Conservation (phyloP, 2,329 filamentous ascomycete genomes). For the Xylariomycetidae sp. region DNA sequence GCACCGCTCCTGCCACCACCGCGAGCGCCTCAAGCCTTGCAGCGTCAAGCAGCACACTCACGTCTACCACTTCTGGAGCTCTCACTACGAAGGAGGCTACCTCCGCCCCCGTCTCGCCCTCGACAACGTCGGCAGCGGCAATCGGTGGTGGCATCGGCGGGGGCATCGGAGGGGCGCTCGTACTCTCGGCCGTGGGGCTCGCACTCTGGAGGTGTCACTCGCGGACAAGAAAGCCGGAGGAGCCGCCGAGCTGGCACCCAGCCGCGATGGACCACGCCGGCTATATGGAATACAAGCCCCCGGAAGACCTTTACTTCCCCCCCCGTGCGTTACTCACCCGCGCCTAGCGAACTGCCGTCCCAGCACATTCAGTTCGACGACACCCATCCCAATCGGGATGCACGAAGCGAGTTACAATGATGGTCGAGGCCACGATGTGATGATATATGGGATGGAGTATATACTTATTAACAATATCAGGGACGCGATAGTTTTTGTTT, state of each 20-base stretch:
- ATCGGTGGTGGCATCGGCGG: conserved; percentile 11
- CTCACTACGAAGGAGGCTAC: background rate
- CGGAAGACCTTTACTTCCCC: too few relatives aligned
- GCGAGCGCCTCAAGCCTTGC: background rate
- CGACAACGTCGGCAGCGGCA: conserved; percentile 4
- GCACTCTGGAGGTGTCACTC: background rate
- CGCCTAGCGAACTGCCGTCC: too few relatives aligned
- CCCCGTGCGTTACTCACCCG: too few relatives aligned
- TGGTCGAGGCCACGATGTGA: too few relatives aligned
- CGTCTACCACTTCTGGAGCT: background rate
- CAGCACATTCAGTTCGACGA: too few relatives aligned
- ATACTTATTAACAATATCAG: too few relatives aligned
- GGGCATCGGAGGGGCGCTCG: conserved; percentile 6
- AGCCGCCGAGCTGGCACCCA: background rate
- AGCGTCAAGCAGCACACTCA: background rate
- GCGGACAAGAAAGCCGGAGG: background rate
- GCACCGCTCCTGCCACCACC: background rate
- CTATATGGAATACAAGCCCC: too few relatives aligned
- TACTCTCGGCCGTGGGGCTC: background rate
- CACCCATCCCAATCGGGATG: too few relatives aligned
- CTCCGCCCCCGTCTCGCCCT: background rate
- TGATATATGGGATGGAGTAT: too few relatives aligned
- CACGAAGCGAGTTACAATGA: too few relatives aligned
- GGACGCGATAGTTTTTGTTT: too few relatives aligned
- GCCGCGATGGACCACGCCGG: too few relatives aligned